Conservation (phyloP, 495 filamentous ascomycete species). For the Immersiella caudata region DNA sequence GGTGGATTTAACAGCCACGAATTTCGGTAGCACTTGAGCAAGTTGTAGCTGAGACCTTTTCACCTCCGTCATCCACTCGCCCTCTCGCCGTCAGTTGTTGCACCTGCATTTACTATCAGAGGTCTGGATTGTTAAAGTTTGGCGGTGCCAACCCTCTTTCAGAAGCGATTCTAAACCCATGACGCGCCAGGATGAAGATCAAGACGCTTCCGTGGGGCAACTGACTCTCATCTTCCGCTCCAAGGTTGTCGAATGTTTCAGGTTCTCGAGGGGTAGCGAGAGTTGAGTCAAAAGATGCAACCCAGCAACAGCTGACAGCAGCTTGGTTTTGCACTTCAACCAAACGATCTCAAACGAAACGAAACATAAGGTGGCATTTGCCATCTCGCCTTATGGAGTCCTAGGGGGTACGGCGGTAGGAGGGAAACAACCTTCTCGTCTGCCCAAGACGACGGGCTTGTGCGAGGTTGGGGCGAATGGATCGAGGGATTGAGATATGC, state of each 20-base stretch:
- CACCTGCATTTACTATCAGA: neutral
- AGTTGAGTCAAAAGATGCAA: neutral
- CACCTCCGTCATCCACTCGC: neutral
- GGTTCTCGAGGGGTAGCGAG: neutral
- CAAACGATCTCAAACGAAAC: neutral
- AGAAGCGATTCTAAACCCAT: neutral
- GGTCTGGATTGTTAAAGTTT: neutral
- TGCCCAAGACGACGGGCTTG: neutral
- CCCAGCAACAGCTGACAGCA: neutral
- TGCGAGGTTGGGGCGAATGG: too few species aligned
- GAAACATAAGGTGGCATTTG: neutral
- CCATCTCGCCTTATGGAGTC: neutral
- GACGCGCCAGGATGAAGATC: neutral
- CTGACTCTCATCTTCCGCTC: neutral
- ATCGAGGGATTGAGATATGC: neutral
- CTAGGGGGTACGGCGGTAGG: too few species aligned
- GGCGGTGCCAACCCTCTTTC: neutral
- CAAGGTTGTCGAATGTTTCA: conserved; percentile 4
- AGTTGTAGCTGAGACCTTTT: neutral
- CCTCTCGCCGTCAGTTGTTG: neutral
- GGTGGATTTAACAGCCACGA: conserved; percentile 6
- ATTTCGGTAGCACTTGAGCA: neutral
- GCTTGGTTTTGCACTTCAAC: neutral
- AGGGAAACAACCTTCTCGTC: neutral
- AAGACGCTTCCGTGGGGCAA: neutral